Base-by-base conservation (phyloP, 2,329 filamentous ascomycete genomes). In the Setomelanomma holmii region DNA sequence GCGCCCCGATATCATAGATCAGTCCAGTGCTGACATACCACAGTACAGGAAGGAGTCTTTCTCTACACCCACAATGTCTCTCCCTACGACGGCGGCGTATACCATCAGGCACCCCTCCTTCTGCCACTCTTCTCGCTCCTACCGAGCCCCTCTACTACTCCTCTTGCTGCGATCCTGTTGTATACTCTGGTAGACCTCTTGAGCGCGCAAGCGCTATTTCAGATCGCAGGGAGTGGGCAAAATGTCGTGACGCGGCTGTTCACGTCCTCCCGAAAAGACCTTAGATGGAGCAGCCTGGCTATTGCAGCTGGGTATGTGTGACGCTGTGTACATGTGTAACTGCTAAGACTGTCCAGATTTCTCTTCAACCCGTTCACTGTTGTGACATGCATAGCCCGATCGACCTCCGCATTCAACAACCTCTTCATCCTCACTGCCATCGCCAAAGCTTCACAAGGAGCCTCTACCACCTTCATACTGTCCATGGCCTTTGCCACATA, bases 41-140 rank as follows among this genome's bases (percentile, higher is more conserved):
- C 65, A 96, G 91, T 98, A 49, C 93, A 98, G 82, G 95, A 99
- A 78, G 95, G 95, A 17, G 80, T 99, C 51, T 99, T 96, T 69
- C 86, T 99, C 19, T 98, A 98, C 75, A 93, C 90, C 60, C 91
- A 96, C 75, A 96, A 96, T 79, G 90, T 98, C 51, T 97, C 92
- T 54, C 95, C 95, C 1, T 99, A 98, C 78, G 92, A 99, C 74
- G 95, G 95, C 60, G 95, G 95, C 66, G 91, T 89, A 59, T 89
- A 85, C 69, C 86, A 89, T 72, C 86, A 88, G 77, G 84, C 86
- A 69, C 95, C 95, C 41, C 82, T 99, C 50, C 84, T 99, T 35
- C 86, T 99, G 53, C 91, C 93, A 40, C 83, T 98, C 61, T 97
- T 98, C 81, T 90, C 91, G 30, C 83, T 97, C 39, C 84, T 99